Evolutionary conservation across 495 filamentous ascomycete genomes (phyloP).

Genomic region (Penicillium salamii): DNA sequence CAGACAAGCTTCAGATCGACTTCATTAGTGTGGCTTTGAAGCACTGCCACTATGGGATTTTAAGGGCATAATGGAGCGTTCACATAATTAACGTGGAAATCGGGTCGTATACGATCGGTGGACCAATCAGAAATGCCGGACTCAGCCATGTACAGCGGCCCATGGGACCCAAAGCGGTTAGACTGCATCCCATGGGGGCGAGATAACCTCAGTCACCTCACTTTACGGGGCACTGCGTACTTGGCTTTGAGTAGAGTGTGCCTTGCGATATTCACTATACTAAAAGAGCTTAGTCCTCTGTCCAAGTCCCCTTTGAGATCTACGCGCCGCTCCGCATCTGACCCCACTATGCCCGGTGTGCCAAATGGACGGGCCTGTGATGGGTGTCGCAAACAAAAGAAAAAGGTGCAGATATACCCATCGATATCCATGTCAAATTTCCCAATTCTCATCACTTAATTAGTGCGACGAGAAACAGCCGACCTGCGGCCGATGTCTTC

Average conservation of each 20-base stretch:
- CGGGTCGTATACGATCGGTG: no score
- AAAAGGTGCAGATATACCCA: no score
- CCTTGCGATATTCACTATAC: no score
- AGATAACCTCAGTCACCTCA: no score
- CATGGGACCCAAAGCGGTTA: slow-evolving; percentile 19
- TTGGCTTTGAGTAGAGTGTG: no score
- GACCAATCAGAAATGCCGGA: slow-evolving; percentile 4
- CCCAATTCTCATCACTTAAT: background rate
- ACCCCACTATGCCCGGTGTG: slow-evolving; percentile 46
- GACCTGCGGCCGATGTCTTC: slow-evolving; percentile 45
- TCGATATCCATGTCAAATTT: no score
- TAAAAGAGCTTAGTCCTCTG: background rate
- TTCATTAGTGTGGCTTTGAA: background rate
- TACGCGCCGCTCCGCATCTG: background rate
- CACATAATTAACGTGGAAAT: no score
- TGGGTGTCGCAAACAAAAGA: slow-evolving; percentile 50
- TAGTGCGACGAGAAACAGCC: slow-evolving; percentile 45
- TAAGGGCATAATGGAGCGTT: no score
- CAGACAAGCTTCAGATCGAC: background rate
- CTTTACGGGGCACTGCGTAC: no score
- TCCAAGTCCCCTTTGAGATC: slow-evolving; percentile 1
- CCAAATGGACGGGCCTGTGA: slow-evolving; percentile 48
- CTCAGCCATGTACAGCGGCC: slow-evolving; percentile 11
- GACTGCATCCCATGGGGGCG: background rate
- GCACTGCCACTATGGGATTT: background rate